A percentile compares a stretch with the other conserved stretches of the same genome.
phyloP scores from a whole-genome alignment of 805 yeast species.

The Kregervanrija fluxuum region DNA sequence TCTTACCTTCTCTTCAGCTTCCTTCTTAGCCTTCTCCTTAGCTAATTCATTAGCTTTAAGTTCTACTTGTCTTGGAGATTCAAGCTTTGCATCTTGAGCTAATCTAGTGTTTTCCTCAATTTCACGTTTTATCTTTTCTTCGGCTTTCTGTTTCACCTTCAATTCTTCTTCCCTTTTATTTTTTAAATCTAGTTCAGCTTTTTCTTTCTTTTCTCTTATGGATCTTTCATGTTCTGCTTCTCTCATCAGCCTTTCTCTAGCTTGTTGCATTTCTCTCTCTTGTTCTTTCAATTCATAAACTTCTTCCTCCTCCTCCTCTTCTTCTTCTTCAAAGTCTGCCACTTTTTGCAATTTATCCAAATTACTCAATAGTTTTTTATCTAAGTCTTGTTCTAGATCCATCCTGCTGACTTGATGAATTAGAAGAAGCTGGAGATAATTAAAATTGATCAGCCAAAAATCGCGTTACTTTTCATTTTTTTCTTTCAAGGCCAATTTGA shows the following conservation, averaged over 20 bases:
- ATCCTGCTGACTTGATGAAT: not conserved
- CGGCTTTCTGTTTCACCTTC: too few relatives aligned
- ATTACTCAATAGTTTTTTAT: constrained; percentile 1
- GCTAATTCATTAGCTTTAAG: not conserved
- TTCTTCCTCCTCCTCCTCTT: constrained; percentile 4
- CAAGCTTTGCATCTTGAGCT: too few relatives aligned
- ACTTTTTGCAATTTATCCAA: not conserved
- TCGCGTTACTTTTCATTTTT: too few relatives aligned
- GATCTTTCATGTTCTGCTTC: not conserved
- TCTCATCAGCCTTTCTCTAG: not conserved
- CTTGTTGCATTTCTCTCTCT: not conserved
- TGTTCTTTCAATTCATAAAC: constrained; percentile 3
- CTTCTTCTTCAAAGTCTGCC: constrained; percentile 2
- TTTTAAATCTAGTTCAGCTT: not conserved
- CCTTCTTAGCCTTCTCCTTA: not conserved
- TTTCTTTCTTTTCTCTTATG: not conserved
- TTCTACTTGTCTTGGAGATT: not conserved
- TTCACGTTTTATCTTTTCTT: too few relatives aligned
- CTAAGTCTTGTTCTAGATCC: not conserved
- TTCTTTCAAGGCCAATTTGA: too few relatives aligned
- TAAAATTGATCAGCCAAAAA: too few relatives aligned
- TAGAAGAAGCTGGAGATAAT: constrained; percentile 6
- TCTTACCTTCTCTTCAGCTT: not conserved
- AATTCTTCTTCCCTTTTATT: too few relatives aligned
- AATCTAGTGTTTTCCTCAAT: too few relatives aligned